A percentile compares a stretch with the other conserved stretches of the same genome.
Evolutionary conservation across 768 basidiomycete genomes (phyloP).

Genomic region (Clavulina sp.): DNA sequence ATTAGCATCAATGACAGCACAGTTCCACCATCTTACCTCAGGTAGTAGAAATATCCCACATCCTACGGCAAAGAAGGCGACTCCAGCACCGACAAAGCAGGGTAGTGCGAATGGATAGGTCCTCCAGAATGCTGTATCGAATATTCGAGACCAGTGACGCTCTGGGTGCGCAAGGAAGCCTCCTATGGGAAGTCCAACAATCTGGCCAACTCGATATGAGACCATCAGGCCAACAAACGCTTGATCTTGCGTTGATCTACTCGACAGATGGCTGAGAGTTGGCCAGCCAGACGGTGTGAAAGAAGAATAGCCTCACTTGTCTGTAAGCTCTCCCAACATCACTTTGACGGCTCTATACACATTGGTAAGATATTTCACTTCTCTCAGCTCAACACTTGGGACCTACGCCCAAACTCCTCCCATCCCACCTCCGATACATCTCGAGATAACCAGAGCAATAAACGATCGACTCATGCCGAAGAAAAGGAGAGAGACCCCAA

Average conservation of each 20-base stretch:
- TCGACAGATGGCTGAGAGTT: too few species aligned
- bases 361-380: not conserved
- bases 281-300: too few species aligned
- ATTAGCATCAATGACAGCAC: not conserved
- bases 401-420: not conserved
- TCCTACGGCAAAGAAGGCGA: not conserved
- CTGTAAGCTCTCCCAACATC: not conserved
- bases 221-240: not conserved
- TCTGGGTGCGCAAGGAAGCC: not conserved
- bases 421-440: not conserved
- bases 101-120: not conserved
- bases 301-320: too few species aligned
- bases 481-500: constrained; percentile 8
- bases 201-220: not conserved
- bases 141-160: not conserved
- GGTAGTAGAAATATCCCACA: not conserved
- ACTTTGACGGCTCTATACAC: not conserved
- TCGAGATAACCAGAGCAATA: constrained; percentile 7
- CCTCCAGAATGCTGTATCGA: not conserved
- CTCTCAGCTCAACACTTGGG: too few species aligned
- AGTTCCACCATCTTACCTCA: not conserved
- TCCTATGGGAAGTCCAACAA: not conserved
- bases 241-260: not conserved
- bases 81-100: not conserved
- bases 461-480: constrained; percentile 13